These are phyloP conservation scores for Saccharomyces hybrid DNA, from an alignment of 1,139 yeast species.

Conservation along the genomic window DNA sequence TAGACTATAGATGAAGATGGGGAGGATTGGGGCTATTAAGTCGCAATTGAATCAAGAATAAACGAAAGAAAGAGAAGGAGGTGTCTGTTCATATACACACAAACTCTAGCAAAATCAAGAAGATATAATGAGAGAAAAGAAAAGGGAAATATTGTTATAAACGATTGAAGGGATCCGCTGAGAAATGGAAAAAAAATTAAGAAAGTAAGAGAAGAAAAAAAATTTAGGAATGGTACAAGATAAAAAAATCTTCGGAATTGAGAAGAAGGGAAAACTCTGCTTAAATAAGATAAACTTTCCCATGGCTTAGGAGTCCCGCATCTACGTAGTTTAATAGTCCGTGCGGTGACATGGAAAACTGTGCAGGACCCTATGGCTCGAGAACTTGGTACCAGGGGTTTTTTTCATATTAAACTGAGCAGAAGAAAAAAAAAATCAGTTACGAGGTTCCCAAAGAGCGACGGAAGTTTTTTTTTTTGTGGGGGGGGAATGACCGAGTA, in stretches of 20 bases:
- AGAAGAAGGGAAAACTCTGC: too few relatives aligned
- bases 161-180: neutral
- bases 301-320: too few relatives aligned
- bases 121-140: neutral
- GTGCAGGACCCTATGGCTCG: too few relatives aligned
- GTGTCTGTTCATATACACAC: neutral
- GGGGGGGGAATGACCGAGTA: neutral
- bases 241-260: too few relatives aligned
- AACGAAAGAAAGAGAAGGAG: neutral
- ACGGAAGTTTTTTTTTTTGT: neutral
- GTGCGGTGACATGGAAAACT: too few relatives aligned
- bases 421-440: neutral
- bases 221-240: neutral
- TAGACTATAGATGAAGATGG: neutral
- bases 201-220: neutral
- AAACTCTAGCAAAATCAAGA: neutral
- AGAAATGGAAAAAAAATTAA: neutral
- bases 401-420: too few relatives aligned
- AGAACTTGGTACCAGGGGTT: too few relatives aligned
- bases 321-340: too few relatives aligned
- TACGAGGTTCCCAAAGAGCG: neutral
- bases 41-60: neutral
- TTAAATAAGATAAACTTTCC: too few relatives aligned
- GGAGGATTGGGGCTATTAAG: neutral
- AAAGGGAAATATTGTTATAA: neutral